Evolutionary conservation across 2,329 filamentous ascomycete genomes (phyloP).

Genomic region (Waltergamsia citrina): DNA sequence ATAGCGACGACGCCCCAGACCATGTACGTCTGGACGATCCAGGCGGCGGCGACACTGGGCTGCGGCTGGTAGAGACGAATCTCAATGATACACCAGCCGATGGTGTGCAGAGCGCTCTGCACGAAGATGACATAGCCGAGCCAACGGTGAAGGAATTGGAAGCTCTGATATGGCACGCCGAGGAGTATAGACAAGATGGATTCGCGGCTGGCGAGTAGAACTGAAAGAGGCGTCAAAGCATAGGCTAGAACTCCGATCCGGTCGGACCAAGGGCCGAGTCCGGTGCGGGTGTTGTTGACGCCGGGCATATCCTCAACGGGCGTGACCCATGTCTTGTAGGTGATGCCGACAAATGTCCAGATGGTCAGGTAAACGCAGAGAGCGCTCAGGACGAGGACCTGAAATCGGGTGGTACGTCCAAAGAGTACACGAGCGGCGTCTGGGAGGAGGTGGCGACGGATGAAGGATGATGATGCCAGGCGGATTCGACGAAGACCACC

Average conservation of each 20-base stretch:
- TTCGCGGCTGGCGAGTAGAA: slow-evolving; percentile 60
- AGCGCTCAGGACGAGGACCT: slow-evolving; percentile 50
- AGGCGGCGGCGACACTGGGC: slow-evolving; percentile 44
- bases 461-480: slow-evolving; percentile 26
- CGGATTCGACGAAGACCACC: slow-evolving; percentile 16
- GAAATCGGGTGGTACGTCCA: slow-evolving; percentile 57
- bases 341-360: slow-evolving; percentile 60
- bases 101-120: slow-evolving; percentile 59
- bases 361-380: slow-evolving; percentile 54
- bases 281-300: slow-evolving; percentile 53
- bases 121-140: slow-evolving; percentile 62
- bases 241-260: slow-evolving; percentile 63
- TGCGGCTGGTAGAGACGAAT: slow-evolving; percentile 62
- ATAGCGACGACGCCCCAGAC: slow-evolving; percentile 66
- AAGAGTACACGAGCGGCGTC: slow-evolving; percentile 51
- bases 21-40: slow-evolving; percentile 57
- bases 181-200: slow-evolving; percentile 61
- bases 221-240: slow-evolving; percentile 61
- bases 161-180: slow-evolving; percentile 65
- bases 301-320: slow-evolving; percentile 48
- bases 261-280: slow-evolving; percentile 59
- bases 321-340: slow-evolving; percentile 60
- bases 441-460: slow-evolving; percentile 47
- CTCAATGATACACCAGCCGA: slow-evolving; percentile 62
- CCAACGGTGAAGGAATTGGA: slow-evolving; percentile 74